phyloP scores from a whole-genome alignment of 2,329 filamentous ascomycete species.

The Aspergillus ochraceus region DNA sequence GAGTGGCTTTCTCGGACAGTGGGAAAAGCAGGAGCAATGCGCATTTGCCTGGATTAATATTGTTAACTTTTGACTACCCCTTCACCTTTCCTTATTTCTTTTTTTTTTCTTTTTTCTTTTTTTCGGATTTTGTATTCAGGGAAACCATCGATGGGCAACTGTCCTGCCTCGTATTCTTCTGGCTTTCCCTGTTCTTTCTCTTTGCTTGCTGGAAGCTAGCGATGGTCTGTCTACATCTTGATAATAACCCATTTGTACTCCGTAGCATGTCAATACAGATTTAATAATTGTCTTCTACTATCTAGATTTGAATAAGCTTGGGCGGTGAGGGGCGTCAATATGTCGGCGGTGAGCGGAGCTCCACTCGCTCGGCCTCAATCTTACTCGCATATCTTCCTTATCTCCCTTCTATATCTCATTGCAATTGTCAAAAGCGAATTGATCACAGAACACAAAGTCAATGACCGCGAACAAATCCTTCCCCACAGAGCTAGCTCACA shows the following conservation, averaged over 20 bases:
- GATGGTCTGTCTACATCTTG: slow-evolving; percentile 42
- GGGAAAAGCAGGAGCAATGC: slow-evolving; percentile 25
- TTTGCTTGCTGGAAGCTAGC: slow-evolving; percentile 43
- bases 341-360: slow-evolving; percentile 9
- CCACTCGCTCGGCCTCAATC: neutral
- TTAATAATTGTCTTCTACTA: slow-evolving; percentile 29
- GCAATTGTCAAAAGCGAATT: neutral
- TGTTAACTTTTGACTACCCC: slow-evolving; percentile 37
- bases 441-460: neutral
- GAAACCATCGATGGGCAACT: slow-evolving; percentile 24
- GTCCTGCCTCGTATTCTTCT: slow-evolving; percentile 24
- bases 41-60: slow-evolving; percentile 32
- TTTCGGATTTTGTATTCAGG: slow-evolving; percentile 30
- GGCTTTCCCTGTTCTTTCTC: slow-evolving; percentile 33
- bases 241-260: slow-evolving; percentile 44
- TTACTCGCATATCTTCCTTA: neutral
- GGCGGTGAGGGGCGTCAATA: neutral
- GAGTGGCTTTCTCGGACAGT: slow-evolving; percentile 26
- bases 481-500: slow-evolving; percentile 42
- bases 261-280: slow-evolving; percentile 42
- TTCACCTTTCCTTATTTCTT: slow-evolving; percentile 27
- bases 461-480: slow-evolving; percentile 36
- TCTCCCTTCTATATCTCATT: neutral
- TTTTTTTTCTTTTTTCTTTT: slow-evolving; percentile 21
- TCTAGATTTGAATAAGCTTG: neutral